Percentiles rank a stretch among this genome's conserved stretches.
Conservation (phyloP, 73 alveolate genomes). For the Paraurostyla sp. region DNA sequence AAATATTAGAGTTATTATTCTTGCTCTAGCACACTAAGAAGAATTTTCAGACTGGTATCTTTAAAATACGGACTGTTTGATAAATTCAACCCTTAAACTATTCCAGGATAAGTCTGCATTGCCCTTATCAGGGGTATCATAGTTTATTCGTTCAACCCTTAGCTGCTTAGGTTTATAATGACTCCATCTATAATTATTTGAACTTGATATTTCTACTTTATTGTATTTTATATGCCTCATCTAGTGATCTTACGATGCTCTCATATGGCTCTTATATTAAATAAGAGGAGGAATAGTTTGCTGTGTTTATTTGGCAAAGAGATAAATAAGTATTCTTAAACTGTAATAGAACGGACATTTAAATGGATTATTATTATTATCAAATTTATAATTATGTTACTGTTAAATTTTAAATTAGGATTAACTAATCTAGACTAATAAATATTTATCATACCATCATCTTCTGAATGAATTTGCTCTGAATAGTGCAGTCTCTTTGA, state of each 20-base stretch:
- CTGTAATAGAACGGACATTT: not conserved
- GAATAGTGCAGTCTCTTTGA: slow-evolving; percentile 68
- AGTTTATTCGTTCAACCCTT: slow-evolving; percentile 24
- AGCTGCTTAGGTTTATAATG: not conserved
- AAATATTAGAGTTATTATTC: not conserved
- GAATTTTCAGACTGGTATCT: slow-evolving; percentile 3
- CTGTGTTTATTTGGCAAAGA: not conserved
- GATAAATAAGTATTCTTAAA: not conserved
- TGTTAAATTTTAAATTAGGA: not conserved
- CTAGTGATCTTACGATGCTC: not conserved
- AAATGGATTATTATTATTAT: not conserved
- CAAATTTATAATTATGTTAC: not conserved
- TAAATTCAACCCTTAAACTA: not conserved
- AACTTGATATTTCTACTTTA: not conserved
- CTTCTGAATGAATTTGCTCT: slow-evolving; percentile 61
- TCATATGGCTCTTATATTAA: slow-evolving; percentile 3
- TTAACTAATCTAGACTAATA: too few species aligned
- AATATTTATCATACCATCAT: slow-evolving; percentile 16
- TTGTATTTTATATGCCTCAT: not conserved
- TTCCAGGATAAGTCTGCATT: not conserved
- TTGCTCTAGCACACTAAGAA: not conserved
- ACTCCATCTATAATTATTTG: not conserved
- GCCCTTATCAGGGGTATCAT: slow-evolving; percentile 5
- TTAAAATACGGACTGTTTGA: not conserved
- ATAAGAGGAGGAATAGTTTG: not conserved